Evolutionary conservation across 805 yeast genomes (phyloP).

Genomic region (Suhomyces xylopsoci): DNA sequence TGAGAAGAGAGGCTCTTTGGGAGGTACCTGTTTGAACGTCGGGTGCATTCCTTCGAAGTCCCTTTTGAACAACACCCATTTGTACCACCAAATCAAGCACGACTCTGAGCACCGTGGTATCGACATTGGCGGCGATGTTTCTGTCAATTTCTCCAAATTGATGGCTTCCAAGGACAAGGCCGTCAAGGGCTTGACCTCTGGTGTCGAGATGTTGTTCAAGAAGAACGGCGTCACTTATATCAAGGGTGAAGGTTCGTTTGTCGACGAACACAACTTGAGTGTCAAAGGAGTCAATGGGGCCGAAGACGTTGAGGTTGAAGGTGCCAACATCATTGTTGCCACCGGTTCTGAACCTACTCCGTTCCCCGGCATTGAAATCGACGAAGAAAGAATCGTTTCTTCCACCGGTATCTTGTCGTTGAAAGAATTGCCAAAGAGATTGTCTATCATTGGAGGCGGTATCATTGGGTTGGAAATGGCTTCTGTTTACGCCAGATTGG

Average conservation of each 20-base stretch:
- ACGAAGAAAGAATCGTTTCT: constrained; percentile 94
- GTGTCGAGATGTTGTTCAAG: constrained; percentile 92
- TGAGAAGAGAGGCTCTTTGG: constrained; percentile 93
- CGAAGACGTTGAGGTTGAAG: constrained; percentile 67
- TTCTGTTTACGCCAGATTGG: constrained; percentile 93
- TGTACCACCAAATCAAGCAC: constrained; percentile 82
- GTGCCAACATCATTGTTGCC: constrained; percentile 90
- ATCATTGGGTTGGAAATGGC: constrained; percentile 99
- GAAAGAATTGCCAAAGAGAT: constrained; percentile 85
- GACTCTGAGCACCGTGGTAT: constrained; percentile 90
- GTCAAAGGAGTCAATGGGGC: constrained; percentile 85
- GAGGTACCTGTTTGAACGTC: constrained; percentile 98
- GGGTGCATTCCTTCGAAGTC: constrained; percentile 99
- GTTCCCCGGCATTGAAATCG: constrained; percentile 96
- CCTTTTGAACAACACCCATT: constrained; percentile 86
- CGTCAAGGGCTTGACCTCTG: constrained; percentile 86
- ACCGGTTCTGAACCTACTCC: constrained; percentile 99
- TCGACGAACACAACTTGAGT: constrained; percentile 71
- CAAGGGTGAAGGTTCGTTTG: constrained; percentile 89
- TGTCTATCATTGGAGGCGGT: constrained; percentile 98
- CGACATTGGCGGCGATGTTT: constrained; percentile 70
- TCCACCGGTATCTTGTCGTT: constrained; percentile 89
- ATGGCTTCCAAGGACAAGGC: constrained; percentile 91
- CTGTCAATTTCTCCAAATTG: constrained; percentile 71
- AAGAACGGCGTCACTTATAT: constrained; percentile 91